Conservation (phyloP, 306 rosid species). For the Myrica gale region DNA sequence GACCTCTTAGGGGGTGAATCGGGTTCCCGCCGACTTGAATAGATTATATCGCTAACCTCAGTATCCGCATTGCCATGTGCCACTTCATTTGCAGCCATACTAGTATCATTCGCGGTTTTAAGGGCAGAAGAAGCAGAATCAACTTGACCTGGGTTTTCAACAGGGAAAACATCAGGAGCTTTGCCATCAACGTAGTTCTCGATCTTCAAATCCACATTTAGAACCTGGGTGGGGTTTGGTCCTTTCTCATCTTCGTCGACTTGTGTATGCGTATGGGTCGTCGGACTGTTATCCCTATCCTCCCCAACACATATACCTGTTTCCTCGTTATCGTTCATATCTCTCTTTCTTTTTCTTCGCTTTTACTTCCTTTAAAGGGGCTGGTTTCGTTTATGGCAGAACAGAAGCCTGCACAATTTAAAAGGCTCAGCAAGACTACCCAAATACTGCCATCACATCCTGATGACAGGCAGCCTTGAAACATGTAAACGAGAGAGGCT, state of each 20-base stretch:
- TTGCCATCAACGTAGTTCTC: slow-evolving; percentile 11
- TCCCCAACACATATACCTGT: background rate
- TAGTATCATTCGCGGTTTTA: background rate
- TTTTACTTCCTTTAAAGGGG: background rate
- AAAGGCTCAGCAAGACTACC: background rate
- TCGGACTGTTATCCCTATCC: background rate
- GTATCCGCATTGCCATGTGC: background rate
- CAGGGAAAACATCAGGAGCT: slow-evolving; percentile 2
- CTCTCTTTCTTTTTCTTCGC: background rate
- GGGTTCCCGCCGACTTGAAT: background rate
- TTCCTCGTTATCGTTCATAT: slow-evolving; percentile 5
- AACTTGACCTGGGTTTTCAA: slow-evolving; percentile 7
- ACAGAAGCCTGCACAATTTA: background rate
- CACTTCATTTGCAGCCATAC: background rate
- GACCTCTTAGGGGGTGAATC: background rate
- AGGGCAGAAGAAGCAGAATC: slow-evolving; percentile 2
- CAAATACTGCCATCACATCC: background rate
- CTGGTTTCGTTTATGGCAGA: background rate
- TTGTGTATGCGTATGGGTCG: slow-evolving; percentile 7
- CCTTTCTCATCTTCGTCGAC: slow-evolving; percentile 4
- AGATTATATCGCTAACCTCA: slow-evolving; percentile 4
- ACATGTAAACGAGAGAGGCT: background rate
- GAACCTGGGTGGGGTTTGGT: slow-evolving; percentile 15
- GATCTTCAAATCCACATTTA: slow-evolving; percentile 10
- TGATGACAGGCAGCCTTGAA: background rate